A percentile compares a stretch with the other conserved stretches of the same genome.
Evolutionary conservation across 306 rosid genomes (phyloP).

Genomic region (Lathyrus tuberosus): DNA sequence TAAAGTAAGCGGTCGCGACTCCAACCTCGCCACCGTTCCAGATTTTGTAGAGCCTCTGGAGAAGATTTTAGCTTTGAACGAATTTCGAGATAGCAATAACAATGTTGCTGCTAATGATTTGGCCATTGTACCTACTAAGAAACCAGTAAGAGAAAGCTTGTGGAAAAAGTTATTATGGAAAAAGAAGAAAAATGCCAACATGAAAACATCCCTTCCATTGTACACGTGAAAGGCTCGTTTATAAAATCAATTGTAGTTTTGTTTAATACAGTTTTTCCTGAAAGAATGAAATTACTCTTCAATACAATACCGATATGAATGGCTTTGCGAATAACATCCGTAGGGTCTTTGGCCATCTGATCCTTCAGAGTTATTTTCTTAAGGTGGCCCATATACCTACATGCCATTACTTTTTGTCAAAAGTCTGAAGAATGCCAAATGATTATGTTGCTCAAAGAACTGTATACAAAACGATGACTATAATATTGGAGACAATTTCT

Average conservation of each 20-base stretch:
- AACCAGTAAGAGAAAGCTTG: constrained; percentile 52
- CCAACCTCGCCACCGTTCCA: constrained; percentile 36
- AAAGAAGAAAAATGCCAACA: constrained; percentile 65
- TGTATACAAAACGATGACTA: too few relatives aligned
- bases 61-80: constrained; percentile 54
- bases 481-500: too few relatives aligned
- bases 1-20: constrained; percentile 41
- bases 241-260: constrained; percentile 14
- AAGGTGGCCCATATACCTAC: too few relatives aligned
- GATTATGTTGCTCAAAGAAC: too few relatives aligned
- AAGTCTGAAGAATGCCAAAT: too few relatives aligned
- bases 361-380: too few relatives aligned
- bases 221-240: constrained; percentile 43
- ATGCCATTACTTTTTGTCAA: too few relatives aligned
- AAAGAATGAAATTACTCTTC: constrained; percentile 18
- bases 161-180: constrained; percentile 77
- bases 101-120: constrained; percentile 43
- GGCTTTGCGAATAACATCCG: too few relatives aligned
- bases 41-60: constrained; percentile 41
- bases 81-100: constrained; percentile 39
- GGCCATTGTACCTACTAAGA: constrained; percentile 70
- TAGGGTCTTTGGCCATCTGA: too few relatives aligned
- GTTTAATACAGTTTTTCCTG: constrained; percentile 31
- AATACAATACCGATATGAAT: too few relatives aligned
- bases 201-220: constrained; percentile 50